Evolutionary conservation across 1,284 basidiomycete species (phyloP).

Genomic region (Pseudozyma thailandica): DNA sequence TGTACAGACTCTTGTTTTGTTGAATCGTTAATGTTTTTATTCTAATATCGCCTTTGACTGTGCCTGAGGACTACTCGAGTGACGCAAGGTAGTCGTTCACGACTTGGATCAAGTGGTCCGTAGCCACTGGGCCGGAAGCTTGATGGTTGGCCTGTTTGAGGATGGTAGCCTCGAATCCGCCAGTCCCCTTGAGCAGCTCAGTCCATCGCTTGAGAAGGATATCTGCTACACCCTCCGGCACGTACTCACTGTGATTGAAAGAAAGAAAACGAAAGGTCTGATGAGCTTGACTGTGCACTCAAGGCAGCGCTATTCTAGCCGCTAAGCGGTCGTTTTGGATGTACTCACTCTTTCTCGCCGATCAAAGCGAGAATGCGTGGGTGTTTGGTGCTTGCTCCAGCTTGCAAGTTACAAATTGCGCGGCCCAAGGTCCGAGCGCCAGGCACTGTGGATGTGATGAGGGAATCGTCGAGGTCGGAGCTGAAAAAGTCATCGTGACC

Average conservation of each 20-base stretch:
- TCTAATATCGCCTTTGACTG: background rate
- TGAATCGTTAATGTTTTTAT: constrained; percentile 5
- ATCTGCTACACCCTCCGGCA: constrained; percentile 23
- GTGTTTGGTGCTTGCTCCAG: background rate
- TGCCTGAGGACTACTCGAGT: constrained; percentile 7
- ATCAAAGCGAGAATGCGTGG: constrained; percentile 53
- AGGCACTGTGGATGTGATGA: constrained; percentile 21
- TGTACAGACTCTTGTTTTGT: constrained; percentile 1
- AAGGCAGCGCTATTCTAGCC: background rate
- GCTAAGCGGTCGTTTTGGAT: background rate
- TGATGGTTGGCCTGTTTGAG: constrained; percentile 57
- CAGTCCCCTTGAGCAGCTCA: constrained; percentile 14
- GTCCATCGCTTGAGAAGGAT: constrained; percentile 44
- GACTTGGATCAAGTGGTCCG: constrained; percentile 29
- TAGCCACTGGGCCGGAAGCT: constrained; percentile 42
- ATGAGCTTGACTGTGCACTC: background rate
- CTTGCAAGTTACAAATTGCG: constrained; percentile 23
- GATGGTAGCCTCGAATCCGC: constrained; percentile 34
- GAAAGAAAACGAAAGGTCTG: background rate
- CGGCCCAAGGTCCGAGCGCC: constrained; percentile 17
- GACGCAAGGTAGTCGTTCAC: constrained; percentile 27
- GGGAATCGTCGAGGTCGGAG: constrained; percentile 38
- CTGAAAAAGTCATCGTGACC: constrained; percentile 66
- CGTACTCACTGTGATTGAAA: constrained; percentile 46
- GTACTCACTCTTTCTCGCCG: constrained; percentile 57